Conservation (phyloP, 176 grass and related monocot species). For the Oryza coarctata region DNA sequence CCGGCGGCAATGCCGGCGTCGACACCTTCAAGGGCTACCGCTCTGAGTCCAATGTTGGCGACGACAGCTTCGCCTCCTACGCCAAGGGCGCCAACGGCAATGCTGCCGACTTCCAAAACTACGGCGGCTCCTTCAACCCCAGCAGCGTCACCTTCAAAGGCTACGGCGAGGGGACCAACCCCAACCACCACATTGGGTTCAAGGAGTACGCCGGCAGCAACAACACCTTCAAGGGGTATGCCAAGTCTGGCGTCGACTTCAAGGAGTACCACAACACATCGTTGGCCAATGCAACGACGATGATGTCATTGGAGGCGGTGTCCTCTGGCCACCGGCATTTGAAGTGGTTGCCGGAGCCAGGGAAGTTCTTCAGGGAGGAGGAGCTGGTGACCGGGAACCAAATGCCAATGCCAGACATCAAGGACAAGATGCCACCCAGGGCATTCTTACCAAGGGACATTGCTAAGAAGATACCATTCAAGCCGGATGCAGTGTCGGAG, state of each 20-base stretch:
- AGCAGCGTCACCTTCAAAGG: slow-evolving; percentile 56
- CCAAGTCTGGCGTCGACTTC: slow-evolving; percentile 58
- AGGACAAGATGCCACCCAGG: slow-evolving; percentile 65
- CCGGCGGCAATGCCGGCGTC: slow-evolving; percentile 56
- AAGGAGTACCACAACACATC: slow-evolving; percentile 67
- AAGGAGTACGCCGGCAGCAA: slow-evolving; percentile 54
- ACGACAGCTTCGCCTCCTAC: slow-evolving; percentile 69
- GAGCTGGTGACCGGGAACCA: slow-evolving; percentile 55
- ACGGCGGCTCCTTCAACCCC: slow-evolving; percentile 57
- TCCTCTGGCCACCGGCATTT: slow-evolving; percentile 25
- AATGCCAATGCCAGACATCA: slow-evolving; percentile 84
- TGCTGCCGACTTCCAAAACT: slow-evolving; percentile 59
- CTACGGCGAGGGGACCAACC: slow-evolving; percentile 66
- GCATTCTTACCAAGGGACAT: slow-evolving; percentile 67
- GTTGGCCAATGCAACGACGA: background rate
- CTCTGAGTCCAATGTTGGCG: slow-evolving; percentile 63
- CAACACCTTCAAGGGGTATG: slow-evolving; percentile 60
- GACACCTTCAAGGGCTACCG: slow-evolving; percentile 76
- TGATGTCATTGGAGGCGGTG: background rate
- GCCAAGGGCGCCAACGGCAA: slow-evolving; percentile 69
- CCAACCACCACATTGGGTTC: slow-evolving; percentile 70
- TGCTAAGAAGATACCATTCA: slow-evolving; percentile 52
- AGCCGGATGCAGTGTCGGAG: slow-evolving; percentile 38
- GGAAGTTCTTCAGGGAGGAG: slow-evolving; percentile 73
- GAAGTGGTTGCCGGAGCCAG: slow-evolving; percentile 69